Base-by-base conservation (phyloP, 768 basidiomycete species). In the Boletus reticulatus region DNA sequence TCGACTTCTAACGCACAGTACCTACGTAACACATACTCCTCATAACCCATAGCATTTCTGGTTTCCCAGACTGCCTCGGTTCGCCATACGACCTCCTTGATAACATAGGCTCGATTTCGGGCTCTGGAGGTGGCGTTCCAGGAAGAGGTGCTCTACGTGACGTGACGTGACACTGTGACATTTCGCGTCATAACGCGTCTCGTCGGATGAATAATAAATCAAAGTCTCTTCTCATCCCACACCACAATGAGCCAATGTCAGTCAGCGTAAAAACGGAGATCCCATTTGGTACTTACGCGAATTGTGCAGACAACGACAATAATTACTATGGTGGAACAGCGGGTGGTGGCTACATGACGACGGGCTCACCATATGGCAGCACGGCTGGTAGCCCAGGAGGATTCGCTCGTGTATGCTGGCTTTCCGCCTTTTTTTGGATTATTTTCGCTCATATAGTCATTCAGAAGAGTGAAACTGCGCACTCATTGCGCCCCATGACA, bases 401-500 rank as follows among this genome's bases (percentile, higher is more conserved):
- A 50, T 60, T 72, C 29, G 68, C 73, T 62, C 68, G 78, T 67
- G 74, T 80, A 74, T 59, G 65, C 73, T 22, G 27, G 29, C 27
- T 20, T 31, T 48, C 42, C 42, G 31, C 49, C 12, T 20, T 22
- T 4, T 27, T 16, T 11, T 36, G 11, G 20, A 9, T 39, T 22
- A 43, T 50, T 27, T 13, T 57, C 11, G 56, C 37, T n/a, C 0
- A 37, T 48, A 5, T 43, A 31, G 17, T 43, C 19, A 31, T 50
- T 31, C 46, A 81, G 77, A 71, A 69, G 64, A 69, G 61, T 20
- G 73, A 72, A 48, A 70, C 72, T 20, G 68, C 71, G 6, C 76
- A 79, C 42, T 79, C 85, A 3, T 70, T 88, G 22, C 79, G 93
- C 36, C 92, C 93, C 4, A 80, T 92, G 48, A 92, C 88, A 4